Evolutionary conservation across 345 rosid genomes (phyloP).

Genomic region (Dovyalis caffra): DNA sequence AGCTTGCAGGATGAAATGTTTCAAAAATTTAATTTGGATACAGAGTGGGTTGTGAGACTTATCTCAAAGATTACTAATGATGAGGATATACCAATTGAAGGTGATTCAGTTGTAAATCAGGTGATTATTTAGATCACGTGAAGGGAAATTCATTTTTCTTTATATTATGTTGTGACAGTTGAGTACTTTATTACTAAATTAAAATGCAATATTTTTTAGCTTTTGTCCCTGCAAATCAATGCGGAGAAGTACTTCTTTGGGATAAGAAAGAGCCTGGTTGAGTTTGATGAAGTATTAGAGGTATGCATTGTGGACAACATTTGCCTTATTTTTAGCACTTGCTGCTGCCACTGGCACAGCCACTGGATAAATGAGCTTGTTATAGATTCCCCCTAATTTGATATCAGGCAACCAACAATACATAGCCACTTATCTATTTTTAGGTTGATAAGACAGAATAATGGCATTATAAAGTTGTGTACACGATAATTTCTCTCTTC

Average conservation of each 20-base stretch:
- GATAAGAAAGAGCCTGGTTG: slow-evolving; percentile 90
- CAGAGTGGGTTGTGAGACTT: slow-evolving; percentile 89
- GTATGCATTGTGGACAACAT: slow-evolving; percentile 33
- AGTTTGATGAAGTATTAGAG: slow-evolving; percentile 96
- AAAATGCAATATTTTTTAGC: slow-evolving; percentile 46
- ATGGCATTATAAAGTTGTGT: background rate
- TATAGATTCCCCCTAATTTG: background rate
- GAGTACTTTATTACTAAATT: slow-evolving; percentile 20
- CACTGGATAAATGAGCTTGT: background rate
- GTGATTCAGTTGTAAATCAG: slow-evolving; percentile 82
- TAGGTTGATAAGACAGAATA: background rate
- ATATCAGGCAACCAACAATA: no score
- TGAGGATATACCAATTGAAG: slow-evolving; percentile 89
- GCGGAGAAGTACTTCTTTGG: slow-evolving; percentile 91
- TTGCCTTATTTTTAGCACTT: slow-evolving; percentile 4
- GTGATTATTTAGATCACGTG: slow-evolving; percentile 34
- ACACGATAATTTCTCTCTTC: background rate
- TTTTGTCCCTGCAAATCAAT: slow-evolving; percentile 78
- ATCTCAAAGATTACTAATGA: slow-evolving; percentile 79
- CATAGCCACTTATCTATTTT: no score
- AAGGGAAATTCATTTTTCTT: background rate
- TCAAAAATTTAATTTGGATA: slow-evolving; percentile 89
- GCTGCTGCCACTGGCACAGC: background rate
- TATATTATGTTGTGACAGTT: background rate
- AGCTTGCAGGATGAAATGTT: slow-evolving; percentile 99